Base-by-base conservation (phyloP, 2,329 filamentous ascomycete genomes). In the Fusarium mundagurra region DNA sequence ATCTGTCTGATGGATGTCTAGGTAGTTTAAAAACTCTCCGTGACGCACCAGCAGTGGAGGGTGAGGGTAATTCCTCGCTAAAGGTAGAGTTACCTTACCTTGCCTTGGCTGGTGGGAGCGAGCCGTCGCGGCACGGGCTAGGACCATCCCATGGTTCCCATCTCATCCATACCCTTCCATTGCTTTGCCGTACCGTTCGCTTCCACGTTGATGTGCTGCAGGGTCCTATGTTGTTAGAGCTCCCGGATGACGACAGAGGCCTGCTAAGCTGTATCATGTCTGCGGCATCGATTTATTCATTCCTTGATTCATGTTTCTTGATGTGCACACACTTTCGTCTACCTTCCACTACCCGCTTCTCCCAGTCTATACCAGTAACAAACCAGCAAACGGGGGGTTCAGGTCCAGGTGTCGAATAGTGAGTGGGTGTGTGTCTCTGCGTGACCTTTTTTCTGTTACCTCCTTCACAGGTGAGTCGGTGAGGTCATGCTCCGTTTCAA, bases 191-290 rank as follows among this genome's bases (percentile, higher is more conserved):
- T 72, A 73, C 48, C 57, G 50, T 50, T 59, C 64, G 50, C 67
- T 69, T 61, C 64, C 64, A 74, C 60, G 60, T 74, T 76, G 66
- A 64, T 69, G 54, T 61, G 66, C 72, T 65, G 58, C 75, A 77
- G 75, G 75, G 71, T 51, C 67, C 64, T 61, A 43, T 33, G 53
- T 29, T 62, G 53, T 48, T 51, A 17, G 36, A 61, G 39, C 48
- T 50, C 34, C 33, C 51, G 36, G 66, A 60, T 69, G 67, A 64
- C 64, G 59, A 63, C 58, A 59, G 34, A 59, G 48, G 22, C 36
- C 55, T 63, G 24, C 51, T 43, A 31, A 24, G 29, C 44, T 58
- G 41, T 33, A 67, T 54, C 29, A 60, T 64, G 50, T 60, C 58
- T 53, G 44, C 58, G 51, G 55, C 69, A 67, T 34, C 53, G 41